Evolutionary conservation across 2,329 filamentous ascomycete genomes (phyloP).

Genomic region (Apiospora hydei): DNA sequence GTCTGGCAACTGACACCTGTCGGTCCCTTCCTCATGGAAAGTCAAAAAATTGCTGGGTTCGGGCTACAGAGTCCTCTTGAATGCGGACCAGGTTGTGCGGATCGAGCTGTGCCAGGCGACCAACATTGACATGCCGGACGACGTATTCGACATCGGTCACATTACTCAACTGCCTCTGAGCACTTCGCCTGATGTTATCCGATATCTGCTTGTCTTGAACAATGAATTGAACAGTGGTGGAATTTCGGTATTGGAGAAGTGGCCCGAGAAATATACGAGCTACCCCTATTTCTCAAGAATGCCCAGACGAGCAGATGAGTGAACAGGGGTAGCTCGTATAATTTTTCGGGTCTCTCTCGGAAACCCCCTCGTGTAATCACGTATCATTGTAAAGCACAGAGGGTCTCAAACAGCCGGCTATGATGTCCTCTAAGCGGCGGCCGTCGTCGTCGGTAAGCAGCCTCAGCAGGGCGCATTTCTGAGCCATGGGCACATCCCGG

Average conservation of each 20-base stretch:
- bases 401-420: not conserved
- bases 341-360: not conserved
- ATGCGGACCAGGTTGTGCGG: not conserved
- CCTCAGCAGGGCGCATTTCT: too few species aligned
- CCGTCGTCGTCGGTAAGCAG: too few species aligned
- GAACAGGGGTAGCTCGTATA: not conserved
- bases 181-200: not conserved
- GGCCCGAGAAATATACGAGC: not conserved
- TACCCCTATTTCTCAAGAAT: not conserved
- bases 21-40: not conserved
- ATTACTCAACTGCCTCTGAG: not conserved
- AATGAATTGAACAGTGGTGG: not conserved
- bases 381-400: not conserved
- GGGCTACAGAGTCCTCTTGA: not conserved
- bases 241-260: not conserved
- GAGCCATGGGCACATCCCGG: too few species aligned
- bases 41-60: not conserved
- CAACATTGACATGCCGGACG: not conserved
- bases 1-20: not conserved
- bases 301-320: too few species aligned
- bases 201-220: too few species aligned
- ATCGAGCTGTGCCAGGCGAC: not conserved
- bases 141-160: not conserved
- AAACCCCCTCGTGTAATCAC: not conserved
- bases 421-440: too few species aligned